Percentiles rank a stretch among this genome's conserved stretches.
These are phyloP conservation scores for Populus pruinosa DNA, from an alignment of 345 rosid species.

Conservation along the genomic window DNA sequence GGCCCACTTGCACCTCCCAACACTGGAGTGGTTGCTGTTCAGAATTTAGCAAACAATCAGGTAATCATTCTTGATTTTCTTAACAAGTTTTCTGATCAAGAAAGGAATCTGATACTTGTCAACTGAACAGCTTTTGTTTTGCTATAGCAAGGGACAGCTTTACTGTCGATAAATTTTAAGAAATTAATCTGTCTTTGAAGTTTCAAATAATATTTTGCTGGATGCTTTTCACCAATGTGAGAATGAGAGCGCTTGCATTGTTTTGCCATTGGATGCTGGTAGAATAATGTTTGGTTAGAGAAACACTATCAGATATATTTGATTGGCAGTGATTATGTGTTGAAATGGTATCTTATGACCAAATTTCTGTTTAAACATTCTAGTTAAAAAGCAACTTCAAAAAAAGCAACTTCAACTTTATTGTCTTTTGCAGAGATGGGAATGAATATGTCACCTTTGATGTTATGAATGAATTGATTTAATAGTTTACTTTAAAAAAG, in stretches of 20 bases:
- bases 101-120: background rate
- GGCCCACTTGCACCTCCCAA: slow-evolving; percentile 96
- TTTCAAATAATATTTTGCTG: background rate
- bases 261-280: background rate
- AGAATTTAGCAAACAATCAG: slow-evolving; percentile 74
- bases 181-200: background rate
- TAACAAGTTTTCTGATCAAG: background rate
- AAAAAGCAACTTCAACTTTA: background rate
- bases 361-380: background rate
- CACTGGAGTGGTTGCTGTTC: slow-evolving; percentile 86
- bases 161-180: background rate
- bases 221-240: background rate
- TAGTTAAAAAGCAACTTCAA: background rate
- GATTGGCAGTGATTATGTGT: too few relatives aligned
- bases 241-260: background rate
- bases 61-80: slow-evolving; percentile 29
- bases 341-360: background rate
- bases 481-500: too few relatives aligned
- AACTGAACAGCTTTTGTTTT: background rate
- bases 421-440: background rate
- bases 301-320: too few relatives aligned
- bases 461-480: background rate
- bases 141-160: background rate
- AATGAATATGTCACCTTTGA: background rate
- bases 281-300: background rate